Evolutionary conservation across 352 stramenopile species (phyloP).

Genomic region (Pythium chondricola): DNA sequence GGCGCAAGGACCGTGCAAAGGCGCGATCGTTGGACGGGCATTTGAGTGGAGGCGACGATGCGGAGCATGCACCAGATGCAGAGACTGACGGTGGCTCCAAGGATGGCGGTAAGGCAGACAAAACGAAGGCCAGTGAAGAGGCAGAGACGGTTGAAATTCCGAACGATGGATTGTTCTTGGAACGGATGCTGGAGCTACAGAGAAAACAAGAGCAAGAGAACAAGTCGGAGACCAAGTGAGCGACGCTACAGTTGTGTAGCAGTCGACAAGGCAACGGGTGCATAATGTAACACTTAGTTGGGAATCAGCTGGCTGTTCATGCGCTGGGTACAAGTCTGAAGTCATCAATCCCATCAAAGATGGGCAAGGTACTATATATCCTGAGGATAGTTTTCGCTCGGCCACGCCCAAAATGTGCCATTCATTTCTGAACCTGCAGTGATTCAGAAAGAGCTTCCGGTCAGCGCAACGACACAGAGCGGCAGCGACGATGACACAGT

Average conservation of each 20-base stretch:
- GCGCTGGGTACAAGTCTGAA: no score
- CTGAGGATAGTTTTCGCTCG: not conserved
- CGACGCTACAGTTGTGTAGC: no score
- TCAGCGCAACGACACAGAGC: no score
- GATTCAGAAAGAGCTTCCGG: no score
- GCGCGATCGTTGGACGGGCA: conserved; percentile 12
- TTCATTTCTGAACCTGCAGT: no score
- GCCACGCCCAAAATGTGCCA: no score
- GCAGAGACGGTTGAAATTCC: conserved; percentile 67
- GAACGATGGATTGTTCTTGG: conserved; percentile 79
- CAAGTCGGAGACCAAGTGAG: not conserved
- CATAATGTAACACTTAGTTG: no score
- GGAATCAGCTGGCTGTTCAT: no score
- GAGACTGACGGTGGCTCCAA: conserved; percentile 3
- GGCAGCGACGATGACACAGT: no score
- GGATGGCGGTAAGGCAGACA: conserved; percentile 6
- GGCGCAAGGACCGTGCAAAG: conserved; percentile 69
- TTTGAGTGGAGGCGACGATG: conserved; percentile 18
- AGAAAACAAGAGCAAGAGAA: conserved; percentile 24
- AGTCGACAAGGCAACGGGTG: no score
- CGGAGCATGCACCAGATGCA: not conserved
- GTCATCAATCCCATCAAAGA: no score
- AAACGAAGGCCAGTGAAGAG: conserved; percentile 19
- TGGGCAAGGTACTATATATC: not conserved
- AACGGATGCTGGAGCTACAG: conserved; percentile 61